These are phyloP conservation scores for Leccinum griseonigrum DNA, from an alignment of 1,284 basidiomycete species.

Conservation along the genomic window DNA sequence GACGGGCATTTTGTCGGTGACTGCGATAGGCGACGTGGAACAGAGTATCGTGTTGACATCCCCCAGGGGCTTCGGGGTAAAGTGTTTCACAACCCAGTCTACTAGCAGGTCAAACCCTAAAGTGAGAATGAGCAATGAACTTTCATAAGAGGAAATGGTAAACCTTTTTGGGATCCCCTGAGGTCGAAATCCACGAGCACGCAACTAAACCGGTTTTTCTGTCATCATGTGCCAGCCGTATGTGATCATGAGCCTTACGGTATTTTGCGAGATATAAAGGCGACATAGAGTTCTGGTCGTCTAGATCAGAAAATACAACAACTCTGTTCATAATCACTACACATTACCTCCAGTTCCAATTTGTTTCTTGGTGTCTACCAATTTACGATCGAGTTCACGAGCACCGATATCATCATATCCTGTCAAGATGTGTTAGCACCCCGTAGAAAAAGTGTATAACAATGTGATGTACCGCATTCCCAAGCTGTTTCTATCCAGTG, in stretches of 20 bases:
- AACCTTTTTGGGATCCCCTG: slow-evolving; percentile 40
- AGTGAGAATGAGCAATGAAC: neutral
- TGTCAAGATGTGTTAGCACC: slow-evolving; percentile 25
- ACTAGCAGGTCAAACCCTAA: slow-evolving; percentile 40
- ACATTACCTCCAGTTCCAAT: slow-evolving; percentile 73
- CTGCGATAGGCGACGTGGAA: slow-evolving; percentile 47
- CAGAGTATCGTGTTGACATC: slow-evolving; percentile 49
- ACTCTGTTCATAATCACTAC: neutral
- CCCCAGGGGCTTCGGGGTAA: slow-evolving; percentile 40
- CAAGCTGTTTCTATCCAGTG: slow-evolving; percentile 79
- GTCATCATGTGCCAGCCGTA: neutral
- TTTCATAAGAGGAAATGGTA: slow-evolving; percentile 1
- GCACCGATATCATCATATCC: slow-evolving; percentile 76
- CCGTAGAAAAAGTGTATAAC: neutral
- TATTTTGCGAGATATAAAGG: slow-evolving; percentile 71
- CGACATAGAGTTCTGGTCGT: slow-evolving; percentile 43
- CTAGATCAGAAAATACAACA: slow-evolving; percentile 1
- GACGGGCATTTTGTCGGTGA: slow-evolving; percentile 69
- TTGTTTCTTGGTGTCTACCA: slow-evolving; percentile 70
- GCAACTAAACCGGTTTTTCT: slow-evolving; percentile 39
- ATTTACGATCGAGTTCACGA: slow-evolving; percentile 50
- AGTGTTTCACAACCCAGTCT: slow-evolving; percentile 70
- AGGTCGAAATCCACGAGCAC: slow-evolving; percentile 63
- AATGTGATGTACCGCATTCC: slow-evolving; percentile 48
- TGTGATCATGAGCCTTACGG: slow-evolving; percentile 51